Evolutionary conservation across 2,329 filamentous ascomycete species (phyloP).

Genomic region (Byssochlamys sp.): DNA sequence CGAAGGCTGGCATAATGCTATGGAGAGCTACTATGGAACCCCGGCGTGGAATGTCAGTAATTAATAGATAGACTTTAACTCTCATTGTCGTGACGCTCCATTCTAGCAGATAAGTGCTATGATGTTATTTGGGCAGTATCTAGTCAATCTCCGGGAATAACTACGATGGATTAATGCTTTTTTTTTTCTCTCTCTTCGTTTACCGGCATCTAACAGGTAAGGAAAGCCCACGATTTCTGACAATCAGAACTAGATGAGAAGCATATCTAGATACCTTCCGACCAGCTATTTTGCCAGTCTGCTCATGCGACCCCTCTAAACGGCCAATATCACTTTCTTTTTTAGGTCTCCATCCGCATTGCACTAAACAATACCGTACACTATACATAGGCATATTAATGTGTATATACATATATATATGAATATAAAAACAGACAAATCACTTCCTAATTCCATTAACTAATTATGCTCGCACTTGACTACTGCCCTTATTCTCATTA

Average conservation of each 20-base stretch:
- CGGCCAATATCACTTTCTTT: slow-evolving; percentile 49
- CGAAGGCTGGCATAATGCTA: slow-evolving; percentile 52
- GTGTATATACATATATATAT: no score
- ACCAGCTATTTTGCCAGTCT: slow-evolving; percentile 48
- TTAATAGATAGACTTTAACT: background rate
- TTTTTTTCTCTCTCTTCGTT: background rate
- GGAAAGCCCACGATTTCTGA: slow-evolving; percentile 39
- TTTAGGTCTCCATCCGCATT: slow-evolving; percentile 28
- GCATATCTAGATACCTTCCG: slow-evolving; percentile 40
- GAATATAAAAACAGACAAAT: no score
- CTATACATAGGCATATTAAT: no score
- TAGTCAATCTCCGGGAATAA: background rate
- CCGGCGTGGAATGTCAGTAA: slow-evolving; percentile 45
- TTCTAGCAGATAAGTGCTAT: no score
- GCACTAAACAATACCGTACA: slow-evolving; percentile 9
- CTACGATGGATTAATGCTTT: background rate
- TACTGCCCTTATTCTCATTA: no score
- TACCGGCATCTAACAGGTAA: slow-evolving; percentile 43
- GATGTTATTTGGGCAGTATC: no score
- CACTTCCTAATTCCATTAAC: no score
- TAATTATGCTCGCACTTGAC: no score
- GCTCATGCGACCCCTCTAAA: slow-evolving; percentile 47
- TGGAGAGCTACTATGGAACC: slow-evolving; percentile 49
- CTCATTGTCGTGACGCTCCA: background rate
- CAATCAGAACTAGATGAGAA: slow-evolving; percentile 34